Percentiles rank a stretch among this genome's conserved stretches.
Conservation (phyloP, 768 basidiomycete species). For the Lactifluus rugatus region DNA sequence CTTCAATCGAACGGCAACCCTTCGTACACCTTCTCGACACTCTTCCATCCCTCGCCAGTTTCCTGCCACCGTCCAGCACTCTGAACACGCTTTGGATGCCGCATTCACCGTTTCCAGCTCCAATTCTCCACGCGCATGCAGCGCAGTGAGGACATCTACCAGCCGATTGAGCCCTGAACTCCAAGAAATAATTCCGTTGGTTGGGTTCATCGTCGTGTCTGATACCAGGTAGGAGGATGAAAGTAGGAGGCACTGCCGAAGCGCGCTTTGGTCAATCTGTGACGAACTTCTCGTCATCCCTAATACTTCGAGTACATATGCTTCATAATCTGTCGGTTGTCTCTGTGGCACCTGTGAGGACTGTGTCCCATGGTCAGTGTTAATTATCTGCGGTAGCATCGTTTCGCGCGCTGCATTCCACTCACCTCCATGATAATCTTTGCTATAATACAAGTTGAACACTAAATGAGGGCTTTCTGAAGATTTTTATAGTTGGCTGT, state of each 20-base stretch:
- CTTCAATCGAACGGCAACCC: slow-evolving; percentile 53
- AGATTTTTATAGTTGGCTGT: slow-evolving; percentile 20
- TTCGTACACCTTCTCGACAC: slow-evolving; percentile 51
- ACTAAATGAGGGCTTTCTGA: slow-evolving; percentile 3
- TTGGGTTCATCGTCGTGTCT: slow-evolving; percentile 56
- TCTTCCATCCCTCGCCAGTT: slow-evolving; percentile 61
- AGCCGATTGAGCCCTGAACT: slow-evolving; percentile 54
- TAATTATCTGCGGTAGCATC: not conserved
- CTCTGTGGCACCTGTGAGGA: slow-evolving; percentile 1
- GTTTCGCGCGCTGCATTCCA: not conserved
- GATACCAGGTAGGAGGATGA: slow-evolving; percentile 74
- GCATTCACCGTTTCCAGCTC: slow-evolving; percentile 69
- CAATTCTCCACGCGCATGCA: slow-evolving; percentile 56
- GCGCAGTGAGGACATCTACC: slow-evolving; percentile 62
- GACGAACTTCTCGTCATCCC: slow-evolving; percentile 39
- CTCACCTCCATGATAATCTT: slow-evolving; percentile 16
- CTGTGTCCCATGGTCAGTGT: not conserved
- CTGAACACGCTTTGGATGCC: slow-evolving; percentile 62
- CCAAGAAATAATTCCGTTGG: slow-evolving; percentile 53
- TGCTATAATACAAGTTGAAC: slow-evolving; percentile 3
- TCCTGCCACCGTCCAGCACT: slow-evolving; percentile 68
- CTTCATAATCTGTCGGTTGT: slow-evolving; percentile 48
- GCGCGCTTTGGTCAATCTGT: slow-evolving; percentile 47
- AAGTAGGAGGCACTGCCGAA: slow-evolving; percentile 57
- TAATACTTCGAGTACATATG: slow-evolving; percentile 49